Base-by-base conservation (phyloP, 2,329 filamentous ascomycete genomes). In the Boeremia lycopersici region DNA sequence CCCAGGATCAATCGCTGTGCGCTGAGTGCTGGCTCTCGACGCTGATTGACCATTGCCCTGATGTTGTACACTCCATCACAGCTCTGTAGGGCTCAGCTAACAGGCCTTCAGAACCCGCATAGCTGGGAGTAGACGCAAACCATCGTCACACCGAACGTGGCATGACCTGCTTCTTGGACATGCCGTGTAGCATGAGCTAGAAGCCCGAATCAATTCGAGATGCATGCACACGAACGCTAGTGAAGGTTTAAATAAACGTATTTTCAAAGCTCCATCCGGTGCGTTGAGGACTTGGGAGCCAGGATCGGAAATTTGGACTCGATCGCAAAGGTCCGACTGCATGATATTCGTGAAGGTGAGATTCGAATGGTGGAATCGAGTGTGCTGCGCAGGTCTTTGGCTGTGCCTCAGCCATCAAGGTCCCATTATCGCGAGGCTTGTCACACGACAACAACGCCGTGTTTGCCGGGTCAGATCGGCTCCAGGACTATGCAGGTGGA, bases 81-180 rank as follows among this genome's bases (percentile, higher is more conserved):
- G 30, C 30, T 26, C 12, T 19, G 15, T 46, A 40, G 25, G 52
- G 52, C 42, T 62, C 53, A 64, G 59, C 60, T 56, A 25, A 29
- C 34, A 54, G 42, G 39, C 15, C 53, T 33, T 46, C 53, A 15
- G 15, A 45, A 12, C 10, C 29, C 29, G 15, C 39, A 23, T 40
- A 40, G 42, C 36, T 15, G 15, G 25, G 19, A 23, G 19, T 23
- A 23, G 5, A 23, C 19, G 19, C 19, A 23, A 23, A 23, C 19
- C 23, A 29, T 51, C 31, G 40, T 51, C 34, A 41, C 33, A 36
- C 53, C 51, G 49, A 58, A 55, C 51, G 39, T 57, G 47, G 43
- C 36, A 60, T 61, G 41, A 50, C 52, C 46, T 50, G 42, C 46
- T 49, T 46, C 34, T 41, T 23, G 34, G 9, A 38, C 26, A 33